Conservation (phyloP, 2,329 filamentous ascomycete species). For the Aspergillus quadrilineatus region DNA sequence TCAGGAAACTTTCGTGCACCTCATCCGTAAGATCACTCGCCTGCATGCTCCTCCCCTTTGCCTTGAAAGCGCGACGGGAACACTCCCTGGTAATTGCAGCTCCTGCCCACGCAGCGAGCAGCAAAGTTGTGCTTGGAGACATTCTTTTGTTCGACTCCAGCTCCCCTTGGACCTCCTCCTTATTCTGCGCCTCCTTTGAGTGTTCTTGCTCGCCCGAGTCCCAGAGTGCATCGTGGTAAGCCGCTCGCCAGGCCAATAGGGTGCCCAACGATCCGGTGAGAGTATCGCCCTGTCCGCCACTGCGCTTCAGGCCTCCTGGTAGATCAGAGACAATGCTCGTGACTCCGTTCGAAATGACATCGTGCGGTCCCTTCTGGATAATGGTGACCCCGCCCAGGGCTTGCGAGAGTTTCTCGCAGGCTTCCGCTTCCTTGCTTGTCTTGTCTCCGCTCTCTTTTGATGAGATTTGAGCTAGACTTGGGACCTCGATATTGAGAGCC, state of each 20-base stretch:
- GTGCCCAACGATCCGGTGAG: slow-evolving; percentile 87
- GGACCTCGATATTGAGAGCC: slow-evolving; percentile 65
- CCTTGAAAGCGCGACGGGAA: slow-evolving; percentile 79
- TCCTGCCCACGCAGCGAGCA: slow-evolving; percentile 81
- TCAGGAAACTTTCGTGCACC: slow-evolving; percentile 77
- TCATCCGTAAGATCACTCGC: slow-evolving; percentile 91
- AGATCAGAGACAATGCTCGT: slow-evolving; percentile 75
- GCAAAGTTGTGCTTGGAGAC: slow-evolving; percentile 59
- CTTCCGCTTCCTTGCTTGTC: slow-evolving; percentile 53
- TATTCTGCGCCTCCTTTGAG: slow-evolving; percentile 33
- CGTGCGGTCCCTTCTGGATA: slow-evolving; percentile 80
- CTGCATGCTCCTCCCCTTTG: slow-evolving; percentile 83
- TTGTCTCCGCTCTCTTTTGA: slow-evolving; percentile 40
- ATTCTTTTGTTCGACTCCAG: slow-evolving; percentile 55
- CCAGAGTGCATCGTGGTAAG: slow-evolving; percentile 84
- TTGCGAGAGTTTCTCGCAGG: slow-evolving; percentile 68
- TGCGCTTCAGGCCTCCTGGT: slow-evolving; percentile 80
- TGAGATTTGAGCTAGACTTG: slow-evolving; percentile 36
- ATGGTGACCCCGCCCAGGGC: slow-evolving; percentile 86
- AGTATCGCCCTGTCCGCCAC: slow-evolving; percentile 93
- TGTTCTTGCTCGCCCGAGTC: slow-evolving; percentile 44
- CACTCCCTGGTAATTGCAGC: slow-evolving; percentile 87
- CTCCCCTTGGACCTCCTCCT: slow-evolving; percentile 43
- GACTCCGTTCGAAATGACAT: slow-evolving; percentile 79
- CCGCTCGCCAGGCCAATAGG: slow-evolving; percentile 81